Evolutionary conservation across 306 rosid genomes (phyloP).

Genomic region (Chamaecrista fasciculata): DNA sequence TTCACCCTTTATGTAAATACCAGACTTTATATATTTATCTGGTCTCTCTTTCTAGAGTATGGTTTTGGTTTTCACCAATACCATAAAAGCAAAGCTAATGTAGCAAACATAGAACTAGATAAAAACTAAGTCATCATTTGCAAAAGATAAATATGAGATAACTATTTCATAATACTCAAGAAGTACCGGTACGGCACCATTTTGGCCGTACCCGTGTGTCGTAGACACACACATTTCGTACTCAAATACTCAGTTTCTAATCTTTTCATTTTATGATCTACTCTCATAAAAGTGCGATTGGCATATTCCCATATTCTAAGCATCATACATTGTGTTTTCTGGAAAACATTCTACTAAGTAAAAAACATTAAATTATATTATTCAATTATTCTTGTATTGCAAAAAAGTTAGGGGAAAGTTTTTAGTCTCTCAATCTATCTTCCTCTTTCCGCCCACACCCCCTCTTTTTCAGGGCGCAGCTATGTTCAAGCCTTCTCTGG

Average conservation of each 20-base stretch:
- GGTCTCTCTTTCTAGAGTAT: no score
- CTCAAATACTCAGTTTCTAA: neutral
- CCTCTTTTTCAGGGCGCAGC: neutral
- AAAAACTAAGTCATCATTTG: no score
- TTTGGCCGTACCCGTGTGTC: no score
- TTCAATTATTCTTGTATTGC: neutral
- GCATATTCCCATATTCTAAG: neutral
- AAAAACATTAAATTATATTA: neutral
- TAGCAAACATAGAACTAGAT: no score
- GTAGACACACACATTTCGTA: neutral
- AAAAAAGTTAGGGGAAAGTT: neutral
- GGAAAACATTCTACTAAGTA: neutral
- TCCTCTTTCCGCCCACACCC: no score
- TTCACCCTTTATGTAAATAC: no score
- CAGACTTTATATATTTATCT: no score
- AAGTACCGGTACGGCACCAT: no score
- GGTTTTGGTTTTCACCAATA: no score
- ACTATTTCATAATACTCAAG: no score
- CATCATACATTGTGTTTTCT: neutral
- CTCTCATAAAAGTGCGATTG: neutral
- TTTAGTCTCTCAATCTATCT: neutral
- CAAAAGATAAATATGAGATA: no score
- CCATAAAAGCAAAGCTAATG: no score
- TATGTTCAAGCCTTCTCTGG: neutral
- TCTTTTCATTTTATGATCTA: neutral